Conservation (phyloP, 805 yeast genomes). For the Zygoascus tannicola region DNA sequence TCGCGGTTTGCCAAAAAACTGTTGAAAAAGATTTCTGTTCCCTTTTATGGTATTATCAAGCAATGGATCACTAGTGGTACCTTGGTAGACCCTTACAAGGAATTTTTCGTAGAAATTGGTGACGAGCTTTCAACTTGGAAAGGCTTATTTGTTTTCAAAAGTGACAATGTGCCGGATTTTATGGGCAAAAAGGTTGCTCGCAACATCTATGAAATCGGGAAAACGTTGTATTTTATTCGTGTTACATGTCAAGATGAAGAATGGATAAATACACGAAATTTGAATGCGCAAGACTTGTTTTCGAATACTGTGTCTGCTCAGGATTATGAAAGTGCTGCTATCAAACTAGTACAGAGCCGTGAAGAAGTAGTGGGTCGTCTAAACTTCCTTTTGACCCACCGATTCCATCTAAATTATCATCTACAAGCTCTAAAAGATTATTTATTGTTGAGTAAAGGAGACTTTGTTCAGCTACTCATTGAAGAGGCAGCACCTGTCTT, state of each 20-base stretch:
- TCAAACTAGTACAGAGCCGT: conserved; percentile 32
- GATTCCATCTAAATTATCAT: conserved; percentile 43
- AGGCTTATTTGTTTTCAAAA: conserved; percentile 19
- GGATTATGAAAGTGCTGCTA: conserved; percentile 16
- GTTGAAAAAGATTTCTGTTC: conserved; percentile 39
- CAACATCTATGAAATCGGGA: conserved; percentile 46
- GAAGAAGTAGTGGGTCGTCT: conserved; percentile 45
- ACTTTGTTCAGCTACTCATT: conserved; percentile 63
- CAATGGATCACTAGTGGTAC: conserved; percentile 68
- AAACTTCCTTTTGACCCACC: conserved; percentile 39
- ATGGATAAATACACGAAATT: conserved; percentile 38
- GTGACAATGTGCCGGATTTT: conserved; percentile 31
- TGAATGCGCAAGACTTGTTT: neutral
- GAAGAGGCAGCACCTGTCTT: conserved; percentile 45
- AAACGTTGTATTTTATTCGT: conserved; percentile 54
- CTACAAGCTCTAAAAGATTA: conserved; percentile 55
- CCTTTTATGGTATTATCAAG: conserved; percentile 51
- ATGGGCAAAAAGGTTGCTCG: conserved; percentile 24
- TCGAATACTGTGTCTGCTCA: conserved; percentile 13
- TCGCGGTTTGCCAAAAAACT: conserved; percentile 35
- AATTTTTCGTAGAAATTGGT: conserved; percentile 45
- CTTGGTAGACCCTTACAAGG: conserved; percentile 43
- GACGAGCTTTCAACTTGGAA: conserved; percentile 17
- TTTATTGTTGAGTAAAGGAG: conserved; percentile 68
- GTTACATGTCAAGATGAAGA: conserved; percentile 55